phyloP scores from a whole-genome alignment of 352 stramenopile genomes.

The Phytophthora sansomeana region DNA sequence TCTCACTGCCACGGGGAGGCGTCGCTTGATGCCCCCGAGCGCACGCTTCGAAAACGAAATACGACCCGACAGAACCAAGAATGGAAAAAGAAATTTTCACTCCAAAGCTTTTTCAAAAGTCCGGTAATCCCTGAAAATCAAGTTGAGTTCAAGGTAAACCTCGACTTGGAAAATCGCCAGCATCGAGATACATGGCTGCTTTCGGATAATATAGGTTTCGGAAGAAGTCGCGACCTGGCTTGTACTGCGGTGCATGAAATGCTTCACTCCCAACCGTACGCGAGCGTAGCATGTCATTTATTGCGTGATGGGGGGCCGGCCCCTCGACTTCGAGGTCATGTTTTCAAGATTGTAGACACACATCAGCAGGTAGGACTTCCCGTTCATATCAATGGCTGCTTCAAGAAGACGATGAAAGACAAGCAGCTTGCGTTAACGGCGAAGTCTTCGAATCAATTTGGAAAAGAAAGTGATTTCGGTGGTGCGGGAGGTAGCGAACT shows the following conservation, averaged over 20 bases:
- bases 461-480: slow-evolving; percentile 17
- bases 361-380: slow-evolving; percentile 58
- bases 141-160: slow-evolving; percentile 67
- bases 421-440: slow-evolving; percentile 44
- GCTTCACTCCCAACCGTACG: slow-evolving; percentile 69
- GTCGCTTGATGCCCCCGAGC: slow-evolving; percentile 42
- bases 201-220: slow-evolving; percentile 70
- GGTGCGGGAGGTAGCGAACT: slow-evolving; percentile 53
- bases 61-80: slow-evolving; percentile 61
- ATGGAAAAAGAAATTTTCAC: slow-evolving; percentile 82
- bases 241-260: slow-evolving; percentile 66
- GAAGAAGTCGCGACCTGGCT: slow-evolving; percentile 74
- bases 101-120: slow-evolving; percentile 83
- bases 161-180: slow-evolving; percentile 67
- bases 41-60: slow-evolving; percentile 56
- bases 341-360: slow-evolving; percentile 71
- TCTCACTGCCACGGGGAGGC: slow-evolving; percentile 63
- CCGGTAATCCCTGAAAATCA: slow-evolving; percentile 65
- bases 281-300: slow-evolving; percentile 68
- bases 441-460: slow-evolving; percentile 14
- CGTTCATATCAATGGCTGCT: slow-evolving; percentile 80
- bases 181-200: slow-evolving; percentile 70
- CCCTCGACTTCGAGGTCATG: slow-evolving; percentile 51
- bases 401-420: slow-evolving; percentile 70
- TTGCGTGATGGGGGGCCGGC: slow-evolving; percentile 56